These are phyloP conservation scores for Mycena pura DNA, from an alignment of 768 basidiomycete genomes.

Conservation along the genomic window DNA sequence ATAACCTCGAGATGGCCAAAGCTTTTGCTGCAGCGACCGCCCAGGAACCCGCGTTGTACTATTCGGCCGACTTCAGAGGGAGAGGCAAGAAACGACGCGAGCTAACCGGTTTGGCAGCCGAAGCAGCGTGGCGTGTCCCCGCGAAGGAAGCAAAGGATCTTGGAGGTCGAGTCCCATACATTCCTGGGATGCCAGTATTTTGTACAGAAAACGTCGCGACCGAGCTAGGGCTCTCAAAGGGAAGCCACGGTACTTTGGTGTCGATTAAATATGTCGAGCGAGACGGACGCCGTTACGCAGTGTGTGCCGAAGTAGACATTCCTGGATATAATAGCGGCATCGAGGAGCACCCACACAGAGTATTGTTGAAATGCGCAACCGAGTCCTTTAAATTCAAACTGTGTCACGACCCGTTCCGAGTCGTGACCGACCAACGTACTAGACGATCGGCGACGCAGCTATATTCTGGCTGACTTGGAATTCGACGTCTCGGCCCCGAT, in stretches of 20 bases:
- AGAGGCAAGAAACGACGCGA: neutral
- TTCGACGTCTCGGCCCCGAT: too few relatives aligned
- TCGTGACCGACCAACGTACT: too few relatives aligned
- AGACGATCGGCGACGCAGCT: too few relatives aligned
- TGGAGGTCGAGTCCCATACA: neutral
- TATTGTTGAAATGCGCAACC: neutral
- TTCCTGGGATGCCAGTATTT: neutral
- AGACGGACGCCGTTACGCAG: neutral
- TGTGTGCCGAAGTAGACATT: neutral
- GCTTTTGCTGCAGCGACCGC: slow-evolving; percentile 4
- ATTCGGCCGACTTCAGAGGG: neutral
- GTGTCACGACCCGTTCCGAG: too few relatives aligned
- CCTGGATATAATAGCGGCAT: neutral
- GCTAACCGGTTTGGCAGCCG: slow-evolving; percentile 2
- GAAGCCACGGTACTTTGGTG: neutral
- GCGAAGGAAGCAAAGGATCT: slow-evolving; percentile 6
- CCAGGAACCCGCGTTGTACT: neutral
- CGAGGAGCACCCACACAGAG: neutral
- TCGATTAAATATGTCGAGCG: neutral
- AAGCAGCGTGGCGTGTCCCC: neutral
- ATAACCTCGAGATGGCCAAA: neutral
- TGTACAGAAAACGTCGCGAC: slow-evolving; percentile 12
- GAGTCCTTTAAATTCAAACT: neutral
- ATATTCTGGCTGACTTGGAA: too few relatives aligned
- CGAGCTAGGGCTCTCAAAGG: neutral